Evolutionary conservation across 192 early-diverging fungal genomes (phyloP).

Genomic region (Kickxella alabastrina): DNA sequence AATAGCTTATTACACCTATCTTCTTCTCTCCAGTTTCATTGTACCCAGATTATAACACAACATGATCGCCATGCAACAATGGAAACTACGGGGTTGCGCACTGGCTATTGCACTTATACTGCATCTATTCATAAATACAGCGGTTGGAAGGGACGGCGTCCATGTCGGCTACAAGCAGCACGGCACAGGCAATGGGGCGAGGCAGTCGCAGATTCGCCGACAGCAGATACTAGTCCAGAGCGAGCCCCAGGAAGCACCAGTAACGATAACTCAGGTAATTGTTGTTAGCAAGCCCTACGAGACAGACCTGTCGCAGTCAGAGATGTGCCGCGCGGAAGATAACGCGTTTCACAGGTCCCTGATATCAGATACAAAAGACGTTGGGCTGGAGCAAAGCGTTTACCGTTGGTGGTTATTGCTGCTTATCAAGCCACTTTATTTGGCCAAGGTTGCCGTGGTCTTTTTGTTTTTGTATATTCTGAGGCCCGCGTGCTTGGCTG

Average conservation of each 20-base stretch:
- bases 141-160: no score
- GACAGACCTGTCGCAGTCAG: neutral
- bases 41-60: no score
- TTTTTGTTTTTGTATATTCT: slow-evolving; percentile 12
- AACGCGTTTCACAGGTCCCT: neutral
- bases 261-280: slow-evolving; percentile 11
- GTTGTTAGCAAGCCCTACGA: neutral
- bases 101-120: no score
- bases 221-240: neutral
- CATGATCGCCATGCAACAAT: no score
- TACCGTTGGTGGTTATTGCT: neutral
- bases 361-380: no score
- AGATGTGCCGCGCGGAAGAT: neutral
- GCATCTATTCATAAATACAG: no score
- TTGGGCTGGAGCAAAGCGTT: neutral
- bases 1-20: no score
- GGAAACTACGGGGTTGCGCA: no score
- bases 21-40: no score
- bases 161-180: no score
- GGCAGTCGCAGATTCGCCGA: neutral
- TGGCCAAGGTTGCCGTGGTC: neutral
- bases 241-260: neutral
- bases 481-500: slow-evolving; percentile 7
- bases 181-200: no score
- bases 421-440: neutral